These are phyloP conservation scores for Colletotrichum plurivorum DNA, from an alignment of 2,329 filamentous ascomycete genomes.

Conservation along the genomic window DNA sequence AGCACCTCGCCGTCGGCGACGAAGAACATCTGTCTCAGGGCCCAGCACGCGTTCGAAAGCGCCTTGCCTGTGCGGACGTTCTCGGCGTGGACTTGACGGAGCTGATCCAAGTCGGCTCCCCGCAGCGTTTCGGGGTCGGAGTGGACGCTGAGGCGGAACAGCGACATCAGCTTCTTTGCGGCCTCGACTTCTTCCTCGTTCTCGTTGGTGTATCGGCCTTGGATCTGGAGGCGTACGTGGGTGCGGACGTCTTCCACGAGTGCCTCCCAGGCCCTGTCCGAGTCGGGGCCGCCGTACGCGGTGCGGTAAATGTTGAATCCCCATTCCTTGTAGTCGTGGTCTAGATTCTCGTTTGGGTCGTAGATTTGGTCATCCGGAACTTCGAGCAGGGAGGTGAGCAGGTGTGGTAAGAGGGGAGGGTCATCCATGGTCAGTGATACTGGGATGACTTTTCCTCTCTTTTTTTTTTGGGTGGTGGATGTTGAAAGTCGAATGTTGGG, in stretches of 20 bases:
- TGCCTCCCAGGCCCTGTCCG: background rate
- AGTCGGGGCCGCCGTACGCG: background rate
- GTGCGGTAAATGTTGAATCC: constrained; percentile 17
- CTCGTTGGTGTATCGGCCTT: background rate
- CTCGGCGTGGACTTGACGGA: constrained; percentile 9
- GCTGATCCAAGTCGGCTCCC: background rate
- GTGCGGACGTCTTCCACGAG: background rate
- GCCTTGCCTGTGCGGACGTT: background rate
- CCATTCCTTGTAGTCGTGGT: constrained; percentile 5
- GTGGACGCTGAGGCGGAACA: background rate
- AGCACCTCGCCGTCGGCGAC: constrained; percentile 12
- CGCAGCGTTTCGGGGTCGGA: constrained; percentile 2
- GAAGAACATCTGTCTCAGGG: background rate
- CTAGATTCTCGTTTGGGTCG: constrained; percentile 7
- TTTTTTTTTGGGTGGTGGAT: background rate
- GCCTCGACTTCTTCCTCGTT: constrained; percentile 16
- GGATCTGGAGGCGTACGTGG: constrained; percentile 11
- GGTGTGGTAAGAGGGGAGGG: constrained; percentile 7
- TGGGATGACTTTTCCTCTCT: background rate
- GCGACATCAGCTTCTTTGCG: background rate
- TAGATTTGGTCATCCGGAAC: constrained; percentile 10
- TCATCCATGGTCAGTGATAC: constrained; percentile 4
- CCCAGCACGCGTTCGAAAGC: background rate
- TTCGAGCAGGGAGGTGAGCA: constrained; percentile 11
- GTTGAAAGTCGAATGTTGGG: background rate